Conservation (phyloP, 1,139 yeast genomes). For the Casaregolazyma suthepensis region DNA sequence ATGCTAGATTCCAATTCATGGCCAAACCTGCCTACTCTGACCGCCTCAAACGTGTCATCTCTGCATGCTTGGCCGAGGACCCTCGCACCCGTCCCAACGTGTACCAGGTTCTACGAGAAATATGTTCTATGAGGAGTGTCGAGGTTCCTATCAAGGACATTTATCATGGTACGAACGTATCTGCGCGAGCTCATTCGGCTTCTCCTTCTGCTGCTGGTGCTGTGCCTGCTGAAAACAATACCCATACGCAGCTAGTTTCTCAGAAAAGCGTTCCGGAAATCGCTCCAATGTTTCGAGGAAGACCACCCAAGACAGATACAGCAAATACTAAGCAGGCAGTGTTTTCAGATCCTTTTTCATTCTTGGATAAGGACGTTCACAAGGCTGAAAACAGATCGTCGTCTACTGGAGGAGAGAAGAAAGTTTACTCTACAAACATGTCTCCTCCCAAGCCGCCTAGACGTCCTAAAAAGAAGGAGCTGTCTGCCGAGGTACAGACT, state of each 20-base stretch:
- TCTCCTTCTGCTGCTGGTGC: slow-evolving; percentile 7
- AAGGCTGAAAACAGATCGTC: neutral
- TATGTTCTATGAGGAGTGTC: slow-evolving; percentile 50
- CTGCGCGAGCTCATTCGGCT: neutral
- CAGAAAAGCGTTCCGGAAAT: slow-evolving; percentile 19
- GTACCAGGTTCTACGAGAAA: slow-evolving; percentile 69
- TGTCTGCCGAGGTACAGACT: neutral
- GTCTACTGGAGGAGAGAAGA: neutral
- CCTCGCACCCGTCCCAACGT: slow-evolving; percentile 83
- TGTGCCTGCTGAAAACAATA: neutral
- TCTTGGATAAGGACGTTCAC: slow-evolving; percentile 11
- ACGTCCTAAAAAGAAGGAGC: slow-evolving; percentile 4
- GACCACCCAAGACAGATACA: slow-evolving; percentile 15
- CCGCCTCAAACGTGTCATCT: slow-evolving; percentile 45
- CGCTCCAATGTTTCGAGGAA: slow-evolving; percentile 26
- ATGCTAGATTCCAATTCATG: slow-evolving; percentile 57
- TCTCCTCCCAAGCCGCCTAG: slow-evolving; percentile 2
- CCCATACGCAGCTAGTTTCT: slow-evolving; percentile 6
- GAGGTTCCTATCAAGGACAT: slow-evolving; percentile 45
- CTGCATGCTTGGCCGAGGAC: slow-evolving; percentile 73
- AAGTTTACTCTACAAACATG: neutral
- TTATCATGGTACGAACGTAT: slow-evolving; percentile 14
- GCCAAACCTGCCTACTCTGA: slow-evolving; percentile 36
- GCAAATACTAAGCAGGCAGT: slow-evolving; percentile 10
- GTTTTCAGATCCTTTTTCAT: slow-evolving; percentile 17